Evolutionary conservation across 208 protist genomes (phyloP).

Genomic region (Eutreptiella sp.): DNA sequence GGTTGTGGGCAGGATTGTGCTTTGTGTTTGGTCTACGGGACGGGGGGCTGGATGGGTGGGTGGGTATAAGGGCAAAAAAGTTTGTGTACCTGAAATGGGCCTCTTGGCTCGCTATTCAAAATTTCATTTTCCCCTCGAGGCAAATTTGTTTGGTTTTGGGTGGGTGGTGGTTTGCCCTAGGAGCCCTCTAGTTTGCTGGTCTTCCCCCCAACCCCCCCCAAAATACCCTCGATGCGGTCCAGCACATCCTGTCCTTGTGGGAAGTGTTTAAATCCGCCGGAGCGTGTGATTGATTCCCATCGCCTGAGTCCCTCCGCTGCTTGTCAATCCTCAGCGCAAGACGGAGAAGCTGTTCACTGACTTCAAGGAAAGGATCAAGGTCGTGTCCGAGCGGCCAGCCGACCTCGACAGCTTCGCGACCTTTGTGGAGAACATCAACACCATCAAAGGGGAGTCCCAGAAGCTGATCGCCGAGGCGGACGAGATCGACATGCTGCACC

Average conservation of each 20-base stretch:
- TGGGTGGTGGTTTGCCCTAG: too few relatives aligned
- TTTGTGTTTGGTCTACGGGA: too few relatives aligned
- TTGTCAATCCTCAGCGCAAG: background rate
- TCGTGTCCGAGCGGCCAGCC: constrained; percentile 3
- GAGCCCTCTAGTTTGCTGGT: too few relatives aligned
- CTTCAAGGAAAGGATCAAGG: background rate
- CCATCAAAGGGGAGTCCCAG: background rate
- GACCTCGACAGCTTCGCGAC: constrained; percentile 21
- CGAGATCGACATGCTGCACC: constrained; percentile 20
- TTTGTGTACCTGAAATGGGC: too few relatives aligned
- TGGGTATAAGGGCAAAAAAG: too few relatives aligned
- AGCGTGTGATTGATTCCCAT: background rate
- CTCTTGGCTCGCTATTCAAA: too few relatives aligned
- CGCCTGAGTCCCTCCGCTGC: background rate
- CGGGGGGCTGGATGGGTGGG: too few relatives aligned
- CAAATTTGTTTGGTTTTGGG: too few relatives aligned
- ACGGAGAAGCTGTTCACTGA: constrained; percentile 5
- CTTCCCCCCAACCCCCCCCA: too few relatives aligned
- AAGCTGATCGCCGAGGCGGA: constrained; percentile 1
- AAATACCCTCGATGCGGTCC: background rate
- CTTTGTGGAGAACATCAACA: constrained; percentile 12
- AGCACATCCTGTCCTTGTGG: background rate
- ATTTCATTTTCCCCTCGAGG: too few relatives aligned
- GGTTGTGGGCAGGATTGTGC: too few relatives aligned
- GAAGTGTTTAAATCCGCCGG: background rate